These are phyloP conservation scores for Brassica juncea DNA, from an alignment of 345 rosid species.

Conservation along the genomic window DNA sequence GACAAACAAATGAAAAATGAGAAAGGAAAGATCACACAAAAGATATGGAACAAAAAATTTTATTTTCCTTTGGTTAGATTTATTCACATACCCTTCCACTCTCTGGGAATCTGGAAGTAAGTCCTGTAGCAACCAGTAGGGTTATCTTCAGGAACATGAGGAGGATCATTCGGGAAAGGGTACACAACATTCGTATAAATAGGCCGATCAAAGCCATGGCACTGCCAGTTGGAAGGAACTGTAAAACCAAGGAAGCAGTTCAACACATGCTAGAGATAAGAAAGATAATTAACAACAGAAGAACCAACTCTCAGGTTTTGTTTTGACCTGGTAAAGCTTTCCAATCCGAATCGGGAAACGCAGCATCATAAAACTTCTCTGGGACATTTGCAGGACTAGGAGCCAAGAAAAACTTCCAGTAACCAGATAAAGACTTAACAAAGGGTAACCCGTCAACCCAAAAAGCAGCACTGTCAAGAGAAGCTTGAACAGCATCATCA, in stretches of 20 bases:
- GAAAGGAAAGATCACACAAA: not conserved
- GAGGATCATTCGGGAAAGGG: constrained; percentile 84
- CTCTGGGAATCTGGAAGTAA: constrained; percentile 72
- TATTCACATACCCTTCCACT: constrained; percentile 71
- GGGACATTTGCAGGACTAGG: constrained; percentile 58
- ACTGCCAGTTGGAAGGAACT: constrained; percentile 99
- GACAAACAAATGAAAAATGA: constrained; percentile 10
- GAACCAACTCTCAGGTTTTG: constrained; percentile 8
- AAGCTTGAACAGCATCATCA: constrained; percentile 74
- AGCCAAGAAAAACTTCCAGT: constrained; percentile 89
- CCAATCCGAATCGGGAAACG: constrained; percentile 79
- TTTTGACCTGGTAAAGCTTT: constrained; percentile 64
- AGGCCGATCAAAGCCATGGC: constrained; percentile 95
- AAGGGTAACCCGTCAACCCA: constrained; percentile 88
- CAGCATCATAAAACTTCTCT: constrained; percentile 49
- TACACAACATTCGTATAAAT: constrained; percentile 80
- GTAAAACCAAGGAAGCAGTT: constrained; percentile 39
- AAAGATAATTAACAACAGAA: not conserved
- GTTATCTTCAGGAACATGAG: constrained; percentile 73
- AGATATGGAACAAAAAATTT: not conserved
- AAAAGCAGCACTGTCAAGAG: constrained; percentile 72
- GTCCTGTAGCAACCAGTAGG: constrained; percentile 98
- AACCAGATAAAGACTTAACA: constrained; percentile 79
- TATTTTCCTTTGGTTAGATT: not conserved
- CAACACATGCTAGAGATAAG: constrained; percentile 28